phyloP scores from a whole-genome alignment of 2,329 filamentous ascomycete genomes.

The Fusarium sp. region DNA sequence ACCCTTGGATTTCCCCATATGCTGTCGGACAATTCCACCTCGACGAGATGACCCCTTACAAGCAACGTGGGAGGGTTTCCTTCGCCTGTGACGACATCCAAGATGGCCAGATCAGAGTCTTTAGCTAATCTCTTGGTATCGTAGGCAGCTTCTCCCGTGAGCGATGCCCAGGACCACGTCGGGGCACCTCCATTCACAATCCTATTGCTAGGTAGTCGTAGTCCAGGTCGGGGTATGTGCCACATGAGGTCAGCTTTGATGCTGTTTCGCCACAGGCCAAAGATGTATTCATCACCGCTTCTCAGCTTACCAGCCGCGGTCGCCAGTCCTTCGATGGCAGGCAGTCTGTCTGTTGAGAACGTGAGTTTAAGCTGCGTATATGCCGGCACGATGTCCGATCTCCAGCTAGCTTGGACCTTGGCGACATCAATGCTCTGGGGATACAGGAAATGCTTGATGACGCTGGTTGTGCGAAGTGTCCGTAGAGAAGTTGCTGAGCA shows the following conservation, averaged over 20 bases:
- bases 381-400: background rate
- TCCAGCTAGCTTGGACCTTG: background rate
- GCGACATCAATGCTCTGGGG: background rate
- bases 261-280: background rate
- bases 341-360: background rate
- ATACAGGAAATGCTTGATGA: background rate
- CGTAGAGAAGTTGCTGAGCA: background rate
- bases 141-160: background rate
- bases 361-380: background rate
- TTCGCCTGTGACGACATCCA: background rate
- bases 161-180: background rate
- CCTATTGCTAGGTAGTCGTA: background rate
- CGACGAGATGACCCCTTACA: background rate
- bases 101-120: background rate
- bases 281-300: background rate
- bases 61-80: background rate
- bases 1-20: background rate
- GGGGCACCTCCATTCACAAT: background rate
- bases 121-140: background rate
- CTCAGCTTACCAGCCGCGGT: background rate
- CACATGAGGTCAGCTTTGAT: background rate
- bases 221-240: background rate
- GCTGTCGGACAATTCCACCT: background rate
- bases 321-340: background rate
- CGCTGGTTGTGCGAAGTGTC: background rate